phyloP scores from a whole-genome alignment of 768 basidiomycete species.

The Rubroboletus satanas region DNA sequence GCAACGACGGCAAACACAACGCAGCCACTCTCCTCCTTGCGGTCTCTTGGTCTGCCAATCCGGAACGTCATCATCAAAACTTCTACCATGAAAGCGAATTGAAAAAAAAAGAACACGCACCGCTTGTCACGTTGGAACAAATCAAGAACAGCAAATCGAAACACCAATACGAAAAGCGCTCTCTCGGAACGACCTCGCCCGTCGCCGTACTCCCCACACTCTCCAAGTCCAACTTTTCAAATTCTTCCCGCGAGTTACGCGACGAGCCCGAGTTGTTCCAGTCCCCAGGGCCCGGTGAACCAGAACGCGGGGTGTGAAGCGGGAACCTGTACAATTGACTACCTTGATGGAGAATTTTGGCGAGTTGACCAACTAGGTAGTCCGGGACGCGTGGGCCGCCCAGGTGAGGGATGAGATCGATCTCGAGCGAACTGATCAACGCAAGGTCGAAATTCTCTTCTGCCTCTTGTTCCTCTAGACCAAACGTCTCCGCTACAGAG shows the following conservation, averaged over 20 bases:
- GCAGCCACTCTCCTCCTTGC: slow-evolving; percentile 67
- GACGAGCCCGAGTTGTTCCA: slow-evolving; percentile 8
- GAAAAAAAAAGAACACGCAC: slow-evolving; percentile 32
- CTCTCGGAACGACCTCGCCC: slow-evolving; percentile 58
- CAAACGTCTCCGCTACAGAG: slow-evolving; percentile 52
- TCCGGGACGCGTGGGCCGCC: slow-evolving; percentile 70
- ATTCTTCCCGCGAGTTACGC: slow-evolving; percentile 21
- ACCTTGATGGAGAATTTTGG: slow-evolving; percentile 67
- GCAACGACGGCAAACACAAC: slow-evolving; percentile 63
- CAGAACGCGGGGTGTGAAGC: slow-evolving; percentile 1
- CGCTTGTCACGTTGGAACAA: slow-evolving; percentile 63
- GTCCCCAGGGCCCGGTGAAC: slow-evolving; percentile 9
- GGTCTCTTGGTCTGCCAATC: slow-evolving; percentile 52
- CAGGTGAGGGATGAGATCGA: slow-evolving; percentile 73
- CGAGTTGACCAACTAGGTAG: slow-evolving; percentile 60
- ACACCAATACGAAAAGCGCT: slow-evolving; percentile 91
- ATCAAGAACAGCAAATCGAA: slow-evolving; percentile 82
- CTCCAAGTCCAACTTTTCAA: slow-evolving; percentile 38
- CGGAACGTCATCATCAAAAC: background rate
- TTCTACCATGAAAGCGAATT: no score
- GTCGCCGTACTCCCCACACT: slow-evolving; percentile 58
- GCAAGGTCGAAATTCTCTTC: slow-evolving; percentile 86
- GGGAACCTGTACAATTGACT: slow-evolving; percentile 54
- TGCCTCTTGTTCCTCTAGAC: slow-evolving; percentile 61
- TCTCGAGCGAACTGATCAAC: slow-evolving; percentile 74